phyloP scores from a whole-genome alignment of 2,329 filamentous ascomycete species.

The Nannizziopsis arthrosporioides region DNA sequence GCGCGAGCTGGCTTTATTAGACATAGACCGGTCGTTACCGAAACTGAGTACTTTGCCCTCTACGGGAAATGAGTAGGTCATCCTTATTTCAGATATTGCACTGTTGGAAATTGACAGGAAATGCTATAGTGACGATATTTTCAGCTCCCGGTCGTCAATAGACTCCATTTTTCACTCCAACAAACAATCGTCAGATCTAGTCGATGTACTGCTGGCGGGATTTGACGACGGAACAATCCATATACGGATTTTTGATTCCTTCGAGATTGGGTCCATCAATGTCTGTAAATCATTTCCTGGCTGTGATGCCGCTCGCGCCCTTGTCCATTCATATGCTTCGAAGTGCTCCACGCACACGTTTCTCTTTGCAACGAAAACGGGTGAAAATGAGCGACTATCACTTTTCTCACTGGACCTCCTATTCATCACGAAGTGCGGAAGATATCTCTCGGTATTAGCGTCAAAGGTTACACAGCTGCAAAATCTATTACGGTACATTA shows the following conservation, averaged over 20 bases:
- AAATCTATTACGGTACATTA: conserved; percentile 73
- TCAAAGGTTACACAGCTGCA: conserved; percentile 80
- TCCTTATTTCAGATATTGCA: not conserved
- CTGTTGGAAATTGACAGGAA: not conserved
- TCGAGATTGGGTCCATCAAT: conserved; percentile 56
- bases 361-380: conserved; percentile 37
- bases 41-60: conserved; percentile 61
- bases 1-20: conserved; percentile 58
- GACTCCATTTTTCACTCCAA: conserved; percentile 57
- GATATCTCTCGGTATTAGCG: conserved; percentile 71
- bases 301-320: conserved; percentile 30
- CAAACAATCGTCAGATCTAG: conserved; percentile 56
- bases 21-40: conserved; percentile 63
- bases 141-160: conserved; percentile 57
- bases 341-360: conserved; percentile 65
- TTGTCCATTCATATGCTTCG: conserved; percentile 59
- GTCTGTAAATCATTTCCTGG: conserved; percentile 30
- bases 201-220: conserved; percentile 67
- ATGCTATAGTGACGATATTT: conserved; percentile 45
- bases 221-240: conserved; percentile 60
- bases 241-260: conserved; percentile 74
- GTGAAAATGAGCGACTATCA: conserved; percentile 34
- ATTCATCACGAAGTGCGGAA: conserved; percentile 61
- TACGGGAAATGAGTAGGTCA: conserved; percentile 47
- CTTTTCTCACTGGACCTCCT: conserved; percentile 72